Conservation (phyloP, 2,329 filamentous ascomycete species). For the Diaporthe caulivora region DNA sequence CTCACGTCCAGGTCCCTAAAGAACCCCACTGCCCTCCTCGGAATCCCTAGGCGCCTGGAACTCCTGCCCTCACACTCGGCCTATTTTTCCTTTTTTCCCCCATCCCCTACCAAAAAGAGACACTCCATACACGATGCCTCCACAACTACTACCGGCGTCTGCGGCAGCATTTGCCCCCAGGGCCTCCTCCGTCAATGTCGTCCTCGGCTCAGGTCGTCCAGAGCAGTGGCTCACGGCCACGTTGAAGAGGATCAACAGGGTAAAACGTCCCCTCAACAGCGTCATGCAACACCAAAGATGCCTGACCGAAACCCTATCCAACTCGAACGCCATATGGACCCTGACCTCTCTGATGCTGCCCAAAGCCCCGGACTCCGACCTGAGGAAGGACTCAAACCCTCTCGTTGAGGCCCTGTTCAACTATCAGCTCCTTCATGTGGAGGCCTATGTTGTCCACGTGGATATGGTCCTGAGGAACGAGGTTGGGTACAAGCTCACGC, state of each 20-base stretch:
- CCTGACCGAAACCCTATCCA: constrained; percentile 93
- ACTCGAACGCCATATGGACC: constrained; percentile 92
- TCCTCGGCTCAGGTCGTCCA: constrained; percentile 84
- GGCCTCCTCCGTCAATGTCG: constrained; percentile 90
- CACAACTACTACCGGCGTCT: constrained; percentile 92
- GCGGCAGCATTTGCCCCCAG: constrained; percentile 96
- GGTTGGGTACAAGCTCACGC: constrained; percentile 97
- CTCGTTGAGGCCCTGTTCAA: constrained; percentile 90
- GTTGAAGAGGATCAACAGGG: constrained; percentile 94
- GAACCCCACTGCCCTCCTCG: constrained; percentile 52
- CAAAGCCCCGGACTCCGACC: constrained; percentile 87
- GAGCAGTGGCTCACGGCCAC: constrained; percentile 98
- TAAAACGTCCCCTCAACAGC: constrained; percentile 97
- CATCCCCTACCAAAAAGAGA: not conserved
- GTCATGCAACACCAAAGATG: constrained; percentile 95
- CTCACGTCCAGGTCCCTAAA: constrained; percentile 48
- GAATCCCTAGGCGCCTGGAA: constrained; percentile 32
- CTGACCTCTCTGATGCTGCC: constrained; percentile 92
- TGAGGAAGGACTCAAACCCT: constrained; percentile 84
- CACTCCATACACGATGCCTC: constrained; percentile 74
- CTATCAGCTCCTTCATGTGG: constrained; percentile 91
- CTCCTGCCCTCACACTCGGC: constrained; percentile 37
- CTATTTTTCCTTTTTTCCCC: constrained; percentile 28
- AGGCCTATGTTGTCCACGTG: constrained; percentile 98
- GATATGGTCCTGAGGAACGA: constrained; percentile 99